Percentiles rank a stretch among this genome's conserved stretches.
Evolutionary conservation across 257 asterid species (phyloP).

Genomic region (Ligustrum vulgare): DNA sequence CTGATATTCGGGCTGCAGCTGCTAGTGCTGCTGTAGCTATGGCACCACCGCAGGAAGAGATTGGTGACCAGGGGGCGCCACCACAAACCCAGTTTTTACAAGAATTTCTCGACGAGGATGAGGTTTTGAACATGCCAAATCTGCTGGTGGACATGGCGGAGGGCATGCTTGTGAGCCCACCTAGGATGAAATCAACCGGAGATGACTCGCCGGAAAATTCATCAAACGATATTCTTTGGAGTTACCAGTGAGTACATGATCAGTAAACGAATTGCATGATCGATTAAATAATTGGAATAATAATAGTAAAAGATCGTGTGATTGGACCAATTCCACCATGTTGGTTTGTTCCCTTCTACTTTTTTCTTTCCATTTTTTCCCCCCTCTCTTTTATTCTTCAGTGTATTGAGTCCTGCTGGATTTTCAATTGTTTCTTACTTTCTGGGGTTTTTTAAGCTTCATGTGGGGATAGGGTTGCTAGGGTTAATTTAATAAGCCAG

Average conservation of each 20-base stretch:
- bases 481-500: no score
- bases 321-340: no score
- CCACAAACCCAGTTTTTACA: neutral
- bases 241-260: slow-evolving; percentile 16
- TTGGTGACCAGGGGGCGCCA: neutral
- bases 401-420: no score
- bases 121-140: slow-evolving; percentile 49
- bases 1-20: slow-evolving; percentile 39
- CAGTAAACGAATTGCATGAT: neutral
- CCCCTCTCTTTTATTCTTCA: no score
- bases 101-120: slow-evolving; percentile 58
- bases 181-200: slow-evolving; percentile 25
- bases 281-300: neutral
- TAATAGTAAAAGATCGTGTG: neutral
- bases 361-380: no score
- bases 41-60: neutral
- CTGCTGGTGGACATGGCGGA: slow-evolving; percentile 60
- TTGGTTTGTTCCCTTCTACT: neutral
- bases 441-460: no score
- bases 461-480: no score
- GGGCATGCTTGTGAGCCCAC: slow-evolving; percentile 64
- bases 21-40: slow-evolving; percentile 36
- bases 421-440: no score
- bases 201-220: slow-evolving; percentile 35
- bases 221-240: slow-evolving; percentile 39